Conservation (phyloP, 345 rosid genomes). For the Adansonia digitata region DNA sequence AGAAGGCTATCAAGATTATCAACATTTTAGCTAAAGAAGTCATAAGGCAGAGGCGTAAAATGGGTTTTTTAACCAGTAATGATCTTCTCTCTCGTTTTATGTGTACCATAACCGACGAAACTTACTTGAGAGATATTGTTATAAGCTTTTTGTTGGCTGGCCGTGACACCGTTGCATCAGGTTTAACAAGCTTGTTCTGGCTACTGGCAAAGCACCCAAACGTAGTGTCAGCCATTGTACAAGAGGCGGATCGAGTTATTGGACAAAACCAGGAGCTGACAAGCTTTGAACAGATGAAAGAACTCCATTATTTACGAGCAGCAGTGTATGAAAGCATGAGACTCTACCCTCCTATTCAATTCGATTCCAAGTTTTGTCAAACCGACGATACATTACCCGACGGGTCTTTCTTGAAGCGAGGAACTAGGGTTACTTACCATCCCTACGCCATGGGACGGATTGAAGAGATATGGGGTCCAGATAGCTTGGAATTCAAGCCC, state of each 20-base stretch:
- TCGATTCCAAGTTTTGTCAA: slow-evolving; percentile 46
- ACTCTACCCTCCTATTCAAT: slow-evolving; percentile 53
- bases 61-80: slow-evolving; percentile 27
- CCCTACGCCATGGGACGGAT: slow-evolving; percentile 77
- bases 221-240: slow-evolving; percentile 21
- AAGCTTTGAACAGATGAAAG: slow-evolving; percentile 31
- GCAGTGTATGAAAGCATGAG: slow-evolving; percentile 45
- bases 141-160: slow-evolving; percentile 59
- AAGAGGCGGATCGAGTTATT: slow-evolving; percentile 33
- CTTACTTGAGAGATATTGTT: slow-evolving; percentile 54
- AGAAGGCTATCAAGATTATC: slow-evolving; percentile 39
- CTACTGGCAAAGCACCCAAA: slow-evolving; percentile 36
- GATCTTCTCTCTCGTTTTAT: slow-evolving; percentile 72
- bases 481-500: slow-evolving; percentile 60
- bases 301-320: slow-evolving; percentile 43
- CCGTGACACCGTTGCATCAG: slow-evolving; percentile 53
- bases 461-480: slow-evolving; percentile 60
- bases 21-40: slow-evolving; percentile 45
- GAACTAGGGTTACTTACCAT: slow-evolving; percentile 70
- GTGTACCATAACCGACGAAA: slow-evolving; percentile 35
- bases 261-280: slow-evolving; percentile 22
- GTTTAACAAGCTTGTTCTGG: slow-evolving; percentile 45
- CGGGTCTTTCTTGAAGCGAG: slow-evolving; percentile 44
- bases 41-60: slow-evolving; percentile 35
- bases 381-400: slow-evolving; percentile 41